Evolutionary conservation across 169 alveolate genomes (phyloP).

Genomic region (Amoebophrya sp.): DNA sequence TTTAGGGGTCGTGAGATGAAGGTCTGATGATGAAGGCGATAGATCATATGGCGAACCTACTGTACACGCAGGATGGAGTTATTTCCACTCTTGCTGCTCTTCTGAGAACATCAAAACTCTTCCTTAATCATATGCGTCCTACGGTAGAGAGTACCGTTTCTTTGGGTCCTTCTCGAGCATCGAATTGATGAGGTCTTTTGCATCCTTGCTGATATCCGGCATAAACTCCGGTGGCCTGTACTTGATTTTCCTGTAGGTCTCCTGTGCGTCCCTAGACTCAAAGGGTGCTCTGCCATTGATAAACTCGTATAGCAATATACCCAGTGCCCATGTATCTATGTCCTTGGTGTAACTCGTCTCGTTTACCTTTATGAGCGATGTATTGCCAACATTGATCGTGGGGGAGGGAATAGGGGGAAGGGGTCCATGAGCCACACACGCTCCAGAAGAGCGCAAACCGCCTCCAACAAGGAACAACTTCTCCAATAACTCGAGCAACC

Average conservation of each 20-base stretch:
- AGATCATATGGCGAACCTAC: too few species aligned
- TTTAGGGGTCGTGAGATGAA: too few species aligned
- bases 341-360: neutral
- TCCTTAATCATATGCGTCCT: too few species aligned
- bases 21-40: too few species aligned
- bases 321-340: conserved; percentile 13
- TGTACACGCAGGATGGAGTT: too few species aligned
- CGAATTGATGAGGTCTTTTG: neutral
- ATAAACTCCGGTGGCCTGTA: neutral
- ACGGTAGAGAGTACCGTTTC: neutral
- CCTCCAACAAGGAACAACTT: too few species aligned
- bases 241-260: conserved; percentile 14
- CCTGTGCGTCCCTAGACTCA: neutral
- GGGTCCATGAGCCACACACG: neutral
- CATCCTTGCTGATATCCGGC: neutral
- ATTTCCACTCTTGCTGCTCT: too few species aligned
- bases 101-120: too few species aligned
- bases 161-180: neutral
- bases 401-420: neutral
- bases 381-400: too few species aligned
- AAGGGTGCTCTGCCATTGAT: neutral
- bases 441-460: too few species aligned
- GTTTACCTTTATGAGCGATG: too few species aligned
- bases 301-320: neutral
- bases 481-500: too few species aligned